Evolutionary conservation across 2,329 filamentous ascomycete species (phyloP), one percentile per base, ranked within the genome.

Genomic region (Colletotrichum magnum): DNA sequence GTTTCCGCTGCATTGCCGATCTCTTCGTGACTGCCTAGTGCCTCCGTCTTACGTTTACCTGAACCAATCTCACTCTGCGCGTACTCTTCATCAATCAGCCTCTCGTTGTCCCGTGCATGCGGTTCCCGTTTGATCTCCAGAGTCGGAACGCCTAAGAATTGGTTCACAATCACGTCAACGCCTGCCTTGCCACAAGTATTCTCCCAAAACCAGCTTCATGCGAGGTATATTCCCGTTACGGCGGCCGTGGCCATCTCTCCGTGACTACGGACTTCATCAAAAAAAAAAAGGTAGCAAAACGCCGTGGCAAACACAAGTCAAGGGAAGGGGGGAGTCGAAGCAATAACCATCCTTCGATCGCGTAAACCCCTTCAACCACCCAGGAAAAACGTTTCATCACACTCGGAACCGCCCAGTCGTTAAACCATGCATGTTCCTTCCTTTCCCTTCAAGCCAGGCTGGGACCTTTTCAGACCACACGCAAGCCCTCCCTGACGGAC

Each of bases 401-500:
- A 32, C 36, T 3, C 36, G 36, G n/a, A 36, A 18, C 10, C 56
- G 5, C 39, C 6, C 18, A 4, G 1, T 54, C 28, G 32, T 36
- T 18, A 18, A 18, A 36, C 9, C 9, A 36, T 36, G 32, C 32
- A 36, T 36, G 32, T 36, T 36, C 3, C 32, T 24, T 24, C 32
- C 9, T 2, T 36, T 32, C 43, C 7, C 60, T 18, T 15, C 48
- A 18, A 18, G 18, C 18, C 18, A 18, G 18, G 18, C 18, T 18
- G 18, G 18, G 18, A 18, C 18, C 18, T 18, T 18, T 21, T 76
- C 66, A 82, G 43, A 76, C 75, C 71, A 83, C 83, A 21, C 83
- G 79, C 28, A 85, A 18, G 21, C 64, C 69, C 71, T 84, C 83
- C 57, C 80, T 78, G 3, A 64, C 58, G 36, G 61, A 67, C 58